phyloP scores from a whole-genome alignment of 768 basidiomycete species.

The Tylopilus cervinicoccineus region DNA sequence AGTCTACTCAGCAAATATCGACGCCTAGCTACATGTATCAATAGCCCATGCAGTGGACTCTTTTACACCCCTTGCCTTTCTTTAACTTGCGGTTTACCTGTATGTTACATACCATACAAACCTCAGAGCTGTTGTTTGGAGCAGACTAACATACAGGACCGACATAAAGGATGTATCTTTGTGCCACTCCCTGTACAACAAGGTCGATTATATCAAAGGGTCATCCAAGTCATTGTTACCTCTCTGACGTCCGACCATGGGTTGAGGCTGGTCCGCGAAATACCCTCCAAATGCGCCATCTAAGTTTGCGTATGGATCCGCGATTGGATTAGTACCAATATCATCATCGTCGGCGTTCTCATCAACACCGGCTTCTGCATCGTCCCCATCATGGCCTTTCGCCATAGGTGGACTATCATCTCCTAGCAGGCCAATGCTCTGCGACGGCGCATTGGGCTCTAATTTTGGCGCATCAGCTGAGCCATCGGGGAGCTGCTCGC shows the following conservation, averaged over 20 bases:
- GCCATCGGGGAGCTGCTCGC: conserved; percentile 25
- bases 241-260: conserved; percentile 43
- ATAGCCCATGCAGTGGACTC: background rate
- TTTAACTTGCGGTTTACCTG: background rate
- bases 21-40: background rate
- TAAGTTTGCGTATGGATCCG: conserved; percentile 83
- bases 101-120: conserved; percentile 11
- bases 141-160: conserved; percentile 3
- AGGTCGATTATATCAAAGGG: conserved; percentile 49
- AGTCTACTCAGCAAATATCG: background rate
- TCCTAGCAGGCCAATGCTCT: conserved; percentile 18
- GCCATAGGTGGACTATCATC: conserved; percentile 6
- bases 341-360: conserved; percentile 43
- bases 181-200: background rate
- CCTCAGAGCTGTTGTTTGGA: background rate
- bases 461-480: conserved; percentile 27
- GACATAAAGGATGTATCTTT: background rate
- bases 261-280: conserved; percentile 66
- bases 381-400: conserved; percentile 16
- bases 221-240: conserved; percentile 58
- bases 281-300: conserved; percentile 75
- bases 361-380: conserved; percentile 22
- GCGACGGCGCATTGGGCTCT: conserved; percentile 30
- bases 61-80: background rate
- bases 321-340: conserved; percentile 26